Evolutionary conservation across 768 basidiomycete genomes (phyloP), one percentile per base, ranked within the genome.

Genomic region (Xerocomus spinulosus): DNA sequence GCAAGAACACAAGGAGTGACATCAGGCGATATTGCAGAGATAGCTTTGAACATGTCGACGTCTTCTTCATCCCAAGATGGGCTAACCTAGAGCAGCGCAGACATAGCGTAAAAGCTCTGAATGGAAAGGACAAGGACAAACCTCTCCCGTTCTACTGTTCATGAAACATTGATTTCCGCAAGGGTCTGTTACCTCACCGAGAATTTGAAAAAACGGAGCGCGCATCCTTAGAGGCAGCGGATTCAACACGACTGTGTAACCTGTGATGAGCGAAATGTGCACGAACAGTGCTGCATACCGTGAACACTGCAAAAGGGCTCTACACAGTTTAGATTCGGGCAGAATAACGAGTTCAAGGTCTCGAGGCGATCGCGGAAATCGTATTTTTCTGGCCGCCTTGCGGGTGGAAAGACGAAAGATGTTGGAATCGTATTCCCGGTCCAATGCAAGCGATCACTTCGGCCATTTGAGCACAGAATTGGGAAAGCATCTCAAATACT

Each of bases 1-100:
- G 81, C 77, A 12, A 85, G 62, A 38, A 80, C 73, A 51, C 85
- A 86, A 0, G 82, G 70, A 0, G 67, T 60, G 4, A 67, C 58
- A 38, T 81, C 73, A 7, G 76, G 76, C 0, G 70, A 65, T 20
- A 77, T 59, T 14, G 72, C 63, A 9, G 79, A 62, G 5, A 79
- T 57, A 2, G 61, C 63, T 18, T 53, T 60, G 3, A 85, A 57
- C 0, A 64, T 52, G 29, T 75, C 69, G 4, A 69, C 45, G 6
- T 80, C 77, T 0, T 57, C 40, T 17, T 56, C 50, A 8, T 53
- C 60, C 77, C 81, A 81, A 21, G 50, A 44, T 14, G 67, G 63
- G 13, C 36, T 44, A 57, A 62, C 51, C 51, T 66, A 30, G 18
- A 14, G 8, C 9, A 12, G 35, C 14, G 24, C 9, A 29, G 20